A percentile compares a stretch with the other conserved stretches of the same genome.
phyloP scores from a whole-genome alignment of 2,329 filamentous ascomycete species.

The Penicillium sp. region DNA sequence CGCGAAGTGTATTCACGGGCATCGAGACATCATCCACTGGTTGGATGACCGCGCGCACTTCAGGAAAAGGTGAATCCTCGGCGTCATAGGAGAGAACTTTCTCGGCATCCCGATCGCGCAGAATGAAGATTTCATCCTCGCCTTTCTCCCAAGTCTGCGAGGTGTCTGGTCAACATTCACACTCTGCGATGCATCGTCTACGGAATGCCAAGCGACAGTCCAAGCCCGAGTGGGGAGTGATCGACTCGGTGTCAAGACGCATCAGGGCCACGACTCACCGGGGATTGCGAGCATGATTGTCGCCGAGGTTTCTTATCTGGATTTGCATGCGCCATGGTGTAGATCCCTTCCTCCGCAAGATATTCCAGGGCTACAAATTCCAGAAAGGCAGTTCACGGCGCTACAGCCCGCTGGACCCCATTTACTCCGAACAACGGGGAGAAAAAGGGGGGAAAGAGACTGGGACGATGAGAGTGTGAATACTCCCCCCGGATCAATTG shows the following conservation, averaged over 20 bases:
- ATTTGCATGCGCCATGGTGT: too few species aligned
- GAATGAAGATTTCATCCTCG: conserved; percentile 18
- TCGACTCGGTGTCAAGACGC: background rate
- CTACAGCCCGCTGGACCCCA: background rate
- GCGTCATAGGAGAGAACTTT: conserved; percentile 33
- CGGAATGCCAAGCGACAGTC: too few species aligned
- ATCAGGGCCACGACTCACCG: conserved; percentile 6
- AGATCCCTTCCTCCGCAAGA: too few species aligned
- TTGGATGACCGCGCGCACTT: conserved; percentile 35
- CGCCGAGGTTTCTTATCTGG: too few species aligned
- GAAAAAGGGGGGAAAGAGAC: too few species aligned
- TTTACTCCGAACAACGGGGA: too few species aligned
- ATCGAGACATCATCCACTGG: conserved; percentile 30
- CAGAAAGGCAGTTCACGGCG: conserved; percentile 4
- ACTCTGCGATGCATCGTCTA: too few species aligned
- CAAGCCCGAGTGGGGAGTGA: conserved; percentile 1
- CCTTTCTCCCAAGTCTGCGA: conserved; percentile 13
- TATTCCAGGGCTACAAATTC: background rate
- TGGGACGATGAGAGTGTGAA: too few species aligned
- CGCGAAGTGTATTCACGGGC: conserved; percentile 33
- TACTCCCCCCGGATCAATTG: too few species aligned
- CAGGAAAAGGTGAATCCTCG: conserved; percentile 36
- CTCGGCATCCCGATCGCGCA: conserved; percentile 31
- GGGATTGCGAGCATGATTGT: conserved; percentile 1
- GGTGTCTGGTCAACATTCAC: background rate